Evolutionary conservation across 2,329 filamentous ascomycete species (phyloP).

Genomic region (Stachybotrys echinatus): DNA sequence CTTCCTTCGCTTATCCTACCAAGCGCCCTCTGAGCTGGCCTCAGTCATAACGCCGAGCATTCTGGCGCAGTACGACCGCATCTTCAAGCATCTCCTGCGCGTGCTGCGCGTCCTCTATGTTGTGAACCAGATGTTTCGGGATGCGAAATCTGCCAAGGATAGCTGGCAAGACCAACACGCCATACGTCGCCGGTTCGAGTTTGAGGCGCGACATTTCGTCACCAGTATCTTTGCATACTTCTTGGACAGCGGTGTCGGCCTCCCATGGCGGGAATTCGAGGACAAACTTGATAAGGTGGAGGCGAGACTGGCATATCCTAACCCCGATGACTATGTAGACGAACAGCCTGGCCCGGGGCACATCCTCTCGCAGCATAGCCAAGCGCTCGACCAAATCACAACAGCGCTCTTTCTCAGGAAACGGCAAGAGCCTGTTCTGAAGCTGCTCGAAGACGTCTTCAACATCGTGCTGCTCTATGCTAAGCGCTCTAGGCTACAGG

Average conservation of each 20-base stretch:
- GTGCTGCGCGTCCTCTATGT: slow-evolving; percentile 75
- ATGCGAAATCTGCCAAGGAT: slow-evolving; percentile 38
- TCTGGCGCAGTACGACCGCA: slow-evolving; percentile 74
- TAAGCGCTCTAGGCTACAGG: slow-evolving; percentile 37
- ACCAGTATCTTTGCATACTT: slow-evolving; percentile 69
- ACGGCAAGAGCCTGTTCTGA: slow-evolving; percentile 67
- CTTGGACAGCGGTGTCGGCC: slow-evolving; percentile 69
- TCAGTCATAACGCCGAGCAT: slow-evolving; percentile 66
- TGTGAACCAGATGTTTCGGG: slow-evolving; percentile 58
- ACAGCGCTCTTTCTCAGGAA: slow-evolving; percentile 68
- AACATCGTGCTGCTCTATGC: slow-evolving; percentile 66
- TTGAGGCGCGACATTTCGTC: slow-evolving; percentile 78
- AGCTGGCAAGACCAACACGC: slow-evolving; percentile 31
- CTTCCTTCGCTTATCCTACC: slow-evolving; percentile 84
- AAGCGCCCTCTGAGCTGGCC: slow-evolving; percentile 64
- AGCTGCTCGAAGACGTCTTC: slow-evolving; percentile 73
- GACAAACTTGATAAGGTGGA: slow-evolving; percentile 60
- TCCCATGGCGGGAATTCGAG: slow-evolving; percentile 69
- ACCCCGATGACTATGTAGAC: slow-evolving; percentile 25
- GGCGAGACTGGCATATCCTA: slow-evolving; percentile 41
- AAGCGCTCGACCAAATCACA: slow-evolving; percentile 70
- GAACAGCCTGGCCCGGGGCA: slow-evolving; percentile 52
- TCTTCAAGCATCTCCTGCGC: slow-evolving; percentile 77
- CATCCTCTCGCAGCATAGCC: slow-evolving; percentile 65
- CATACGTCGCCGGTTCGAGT: slow-evolving; percentile 54